A percentile compares a stretch with the other conserved stretches of the same genome.
Evolutionary conservation across 495 filamentous ascomycete genomes (phyloP).

Genomic region (Mytilinidion resinicola): DNA sequence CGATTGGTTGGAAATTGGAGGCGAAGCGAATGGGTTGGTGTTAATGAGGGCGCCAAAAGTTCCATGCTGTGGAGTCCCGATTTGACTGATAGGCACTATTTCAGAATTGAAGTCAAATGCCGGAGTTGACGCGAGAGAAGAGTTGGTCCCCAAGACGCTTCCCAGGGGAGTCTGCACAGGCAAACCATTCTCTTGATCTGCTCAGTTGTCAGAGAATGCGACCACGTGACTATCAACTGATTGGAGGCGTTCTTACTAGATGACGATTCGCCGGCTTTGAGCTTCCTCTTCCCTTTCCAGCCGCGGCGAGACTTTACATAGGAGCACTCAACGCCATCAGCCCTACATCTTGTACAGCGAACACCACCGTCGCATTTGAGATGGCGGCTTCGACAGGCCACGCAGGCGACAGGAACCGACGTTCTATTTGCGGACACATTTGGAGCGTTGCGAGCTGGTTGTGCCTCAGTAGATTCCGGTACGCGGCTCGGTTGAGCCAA

Average conservation of each 20-base stretch:
- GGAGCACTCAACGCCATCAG: conserved; percentile 27
- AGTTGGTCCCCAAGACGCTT: background rate
- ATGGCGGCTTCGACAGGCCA: conserved; percentile 51
- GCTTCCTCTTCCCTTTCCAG: conserved; percentile 27
- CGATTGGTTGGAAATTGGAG: background rate
- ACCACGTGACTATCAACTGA: background rate
- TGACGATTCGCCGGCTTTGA: conserved; percentile 13
- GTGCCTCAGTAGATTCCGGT: conserved; percentile 9
- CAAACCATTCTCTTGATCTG: conserved; percentile 11
- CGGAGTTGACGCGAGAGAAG: background rate
- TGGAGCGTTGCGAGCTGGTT: conserved; percentile 1
- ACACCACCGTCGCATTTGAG: conserved; percentile 39
- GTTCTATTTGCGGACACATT: conserved; percentile 8
- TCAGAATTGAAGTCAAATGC: background rate
- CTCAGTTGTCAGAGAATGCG: conserved; percentile 5
- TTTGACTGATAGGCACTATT: background rate
- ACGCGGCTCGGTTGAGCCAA: conserved; percentile 12
- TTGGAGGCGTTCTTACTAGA: conserved; percentile 9
- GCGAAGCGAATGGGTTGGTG: no score
- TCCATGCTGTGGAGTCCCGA: background rate
- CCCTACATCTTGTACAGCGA: conserved; percentile 27
- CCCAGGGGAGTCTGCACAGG: conserved; percentile 3
- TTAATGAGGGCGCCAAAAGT: no score
- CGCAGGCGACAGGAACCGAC: conserved; percentile 41
- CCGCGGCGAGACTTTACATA: conserved; percentile 30